A percentile compares a stretch with the other conserved stretches of the same genome.
Evolutionary conservation across 345 rosid species (phyloP).

Genomic region (Triadica sebifera): DNA sequence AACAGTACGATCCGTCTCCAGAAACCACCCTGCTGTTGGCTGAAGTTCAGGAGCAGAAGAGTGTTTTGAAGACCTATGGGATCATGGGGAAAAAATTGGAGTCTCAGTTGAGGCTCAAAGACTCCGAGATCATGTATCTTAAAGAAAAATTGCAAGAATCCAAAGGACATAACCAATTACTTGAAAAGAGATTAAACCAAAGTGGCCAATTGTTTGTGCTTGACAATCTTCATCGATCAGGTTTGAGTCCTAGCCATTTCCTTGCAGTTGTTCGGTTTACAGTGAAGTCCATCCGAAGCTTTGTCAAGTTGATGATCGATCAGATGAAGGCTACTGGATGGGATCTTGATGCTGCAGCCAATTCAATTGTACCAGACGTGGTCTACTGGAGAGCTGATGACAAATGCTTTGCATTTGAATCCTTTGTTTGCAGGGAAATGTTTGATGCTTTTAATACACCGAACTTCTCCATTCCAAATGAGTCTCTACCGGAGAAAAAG

Average conservation of each 20-base stretch:
- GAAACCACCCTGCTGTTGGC: slow-evolving; percentile 54
- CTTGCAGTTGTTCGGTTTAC: slow-evolving; percentile 49
- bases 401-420: slow-evolving; percentile 74
- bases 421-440: slow-evolving; percentile 69
- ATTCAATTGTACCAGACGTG: slow-evolving; percentile 48
- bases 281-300: slow-evolving; percentile 64
- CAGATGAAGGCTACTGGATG: slow-evolving; percentile 67
- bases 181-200: slow-evolving; percentile 64
- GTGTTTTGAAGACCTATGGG: slow-evolving; percentile 56
- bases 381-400: slow-evolving; percentile 60
- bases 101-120: slow-evolving; percentile 67
- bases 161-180: slow-evolving; percentile 39
- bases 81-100: slow-evolving; percentile 70
- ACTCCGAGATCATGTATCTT: slow-evolving; percentile 68
- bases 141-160: slow-evolving; percentile 55
- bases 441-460: slow-evolving; percentile 67
- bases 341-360: slow-evolving; percentile 71
- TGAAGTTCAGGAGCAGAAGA: slow-evolving; percentile 73
- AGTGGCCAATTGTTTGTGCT: slow-evolving; percentile 56
- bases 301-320: slow-evolving; percentile 54
- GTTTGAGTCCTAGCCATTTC: slow-evolving; percentile 54
- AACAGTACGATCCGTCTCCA: slow-evolving; percentile 62
- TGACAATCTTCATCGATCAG: slow-evolving; percentile 51
- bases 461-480: slow-evolving; percentile 38
- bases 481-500: slow-evolving; percentile 33